Base-by-base conservation (phyloP, 768 basidiomycete species). In the Trametes maxima region DNA sequence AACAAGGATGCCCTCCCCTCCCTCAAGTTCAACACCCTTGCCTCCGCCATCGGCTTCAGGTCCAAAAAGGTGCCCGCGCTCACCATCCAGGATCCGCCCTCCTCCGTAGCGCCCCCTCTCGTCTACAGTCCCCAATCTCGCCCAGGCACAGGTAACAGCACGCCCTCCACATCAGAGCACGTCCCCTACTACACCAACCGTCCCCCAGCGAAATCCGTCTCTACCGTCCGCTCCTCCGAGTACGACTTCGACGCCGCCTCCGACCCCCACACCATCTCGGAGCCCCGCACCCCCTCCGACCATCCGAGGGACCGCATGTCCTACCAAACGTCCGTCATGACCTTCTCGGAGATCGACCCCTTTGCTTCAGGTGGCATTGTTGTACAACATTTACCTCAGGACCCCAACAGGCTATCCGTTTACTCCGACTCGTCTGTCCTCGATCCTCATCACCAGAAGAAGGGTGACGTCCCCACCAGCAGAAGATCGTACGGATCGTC, bases 271-370 rank as follows among this genome's bases (percentile, higher is more conserved):
- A 68, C 69, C 39, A 59, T 60, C 24, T 70, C 78, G 35, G 82
- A 81, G 59, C 84, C 85, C 8, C 72, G 73, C 43, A 86, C 85
- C 3, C 86, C 87, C 5, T 72, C 77, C 17, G 86, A 88, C 66
- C 63, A 66, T 28, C 60, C 65, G 21, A 56, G 68, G 56, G 66
- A 70, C 65, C 65, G 76, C 52, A 60, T 61, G 45, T 71, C 72
- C 25, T 75, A 74, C 54, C 79, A 81, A 43, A 78, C 81, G 42
- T 88, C 88, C 2, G 73, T 89, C 57, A 69, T 88, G 54, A 86
- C 86, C 3, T 77, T 86, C 22, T 83, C 85, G 11, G 88, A 89
- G 66, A 60, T 76, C 7, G 87, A 89, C 74, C 87, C 87, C 5
- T 88, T 89, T 67, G 85, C 84, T 25, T 78, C 82, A 19, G 77